Percentiles rank a stretch among this genome's conserved stretches.
These are phyloP conservation scores for Wallacemonas rigidus DNA, from an alignment of 208 protist genomes.

Conservation along the genomic window DNA sequence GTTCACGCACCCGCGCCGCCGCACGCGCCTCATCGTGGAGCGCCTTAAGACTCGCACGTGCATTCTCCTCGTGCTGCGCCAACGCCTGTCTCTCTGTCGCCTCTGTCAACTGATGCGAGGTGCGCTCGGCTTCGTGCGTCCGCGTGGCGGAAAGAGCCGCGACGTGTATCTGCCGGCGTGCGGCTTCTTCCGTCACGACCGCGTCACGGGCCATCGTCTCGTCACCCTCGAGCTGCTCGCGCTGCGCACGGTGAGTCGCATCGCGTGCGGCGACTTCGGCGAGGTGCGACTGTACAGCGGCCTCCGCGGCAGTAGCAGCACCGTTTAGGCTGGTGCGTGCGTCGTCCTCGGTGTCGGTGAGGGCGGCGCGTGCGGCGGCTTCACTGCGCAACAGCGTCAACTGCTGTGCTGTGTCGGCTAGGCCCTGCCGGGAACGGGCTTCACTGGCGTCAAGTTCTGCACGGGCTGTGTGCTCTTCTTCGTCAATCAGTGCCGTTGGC, in stretches of 20 bases:
- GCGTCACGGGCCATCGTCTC: not conserved
- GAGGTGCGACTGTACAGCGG: not conserved
- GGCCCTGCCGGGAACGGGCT: not conserved
- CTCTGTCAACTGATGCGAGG: not conserved
- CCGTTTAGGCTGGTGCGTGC: constrained; percentile 2
- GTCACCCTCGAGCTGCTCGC: not conserved
- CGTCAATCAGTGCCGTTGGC: not conserved
- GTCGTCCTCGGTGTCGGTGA: constrained; percentile 10
- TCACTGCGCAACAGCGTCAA: not conserved
- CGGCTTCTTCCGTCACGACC: not conserved
- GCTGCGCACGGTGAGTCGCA: not conserved
- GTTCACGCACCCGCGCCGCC: not conserved
- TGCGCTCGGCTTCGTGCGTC: no score
- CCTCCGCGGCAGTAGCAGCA: not conserved
- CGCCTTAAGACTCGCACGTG: not conserved
- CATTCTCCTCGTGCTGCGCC: not conserved
- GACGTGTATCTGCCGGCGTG: not conserved
- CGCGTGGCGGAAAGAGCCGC: not conserved
- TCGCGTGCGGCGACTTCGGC: not conserved
- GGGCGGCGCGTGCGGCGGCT: constrained; percentile 1
- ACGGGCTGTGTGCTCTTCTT: constrained; percentile 5
- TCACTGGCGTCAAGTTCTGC: not conserved
- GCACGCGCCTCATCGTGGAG: not conserved
- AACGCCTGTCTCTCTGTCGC: not conserved
- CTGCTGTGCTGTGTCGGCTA: not conserved